Conservation (phyloP, 2,329 filamentous ascomycete species). For the Fusarium succisae region DNA sequence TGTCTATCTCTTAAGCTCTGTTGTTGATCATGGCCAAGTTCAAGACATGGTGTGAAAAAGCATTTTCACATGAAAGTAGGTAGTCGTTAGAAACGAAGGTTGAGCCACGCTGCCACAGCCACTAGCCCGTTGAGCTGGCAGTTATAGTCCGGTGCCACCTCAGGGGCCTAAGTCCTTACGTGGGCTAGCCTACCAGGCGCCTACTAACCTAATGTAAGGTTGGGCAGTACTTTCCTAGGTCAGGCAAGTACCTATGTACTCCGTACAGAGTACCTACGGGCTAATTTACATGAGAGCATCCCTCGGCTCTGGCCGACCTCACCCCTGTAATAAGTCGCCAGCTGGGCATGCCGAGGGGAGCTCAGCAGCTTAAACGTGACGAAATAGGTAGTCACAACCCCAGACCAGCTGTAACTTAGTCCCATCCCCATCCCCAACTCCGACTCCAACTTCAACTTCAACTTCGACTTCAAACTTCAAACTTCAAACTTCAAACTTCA, state of each 20-base stretch:
- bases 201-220: not conserved
- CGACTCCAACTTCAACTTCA: not conserved
- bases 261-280: not conserved
- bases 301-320: conserved; percentile 41
- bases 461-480: not conserved
- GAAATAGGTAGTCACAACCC: conserved; percentile 30
- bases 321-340: conserved; percentile 36
- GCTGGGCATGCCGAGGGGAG: conserved; percentile 17
- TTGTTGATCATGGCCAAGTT: not conserved
- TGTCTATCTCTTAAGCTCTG: not conserved
- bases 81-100: not conserved
- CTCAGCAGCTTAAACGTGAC: conserved; percentile 12
- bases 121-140: conserved; percentile 9
- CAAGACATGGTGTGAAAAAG: not conserved
- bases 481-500: not conserved
- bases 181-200: no score
- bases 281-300: not conserved
- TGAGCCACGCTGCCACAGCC: conserved; percentile 24
- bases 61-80: conserved; percentile 27
- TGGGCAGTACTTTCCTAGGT: not conserved
- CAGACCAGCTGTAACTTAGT: conserved; percentile 2
- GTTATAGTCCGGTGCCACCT: not conserved
- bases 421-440: not conserved
- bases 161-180: not conserved
- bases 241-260: not conserved